Conservation (phyloP, 2,329 filamentous ascomycete genomes). For the Verticillium nonalfalfae region DNA sequence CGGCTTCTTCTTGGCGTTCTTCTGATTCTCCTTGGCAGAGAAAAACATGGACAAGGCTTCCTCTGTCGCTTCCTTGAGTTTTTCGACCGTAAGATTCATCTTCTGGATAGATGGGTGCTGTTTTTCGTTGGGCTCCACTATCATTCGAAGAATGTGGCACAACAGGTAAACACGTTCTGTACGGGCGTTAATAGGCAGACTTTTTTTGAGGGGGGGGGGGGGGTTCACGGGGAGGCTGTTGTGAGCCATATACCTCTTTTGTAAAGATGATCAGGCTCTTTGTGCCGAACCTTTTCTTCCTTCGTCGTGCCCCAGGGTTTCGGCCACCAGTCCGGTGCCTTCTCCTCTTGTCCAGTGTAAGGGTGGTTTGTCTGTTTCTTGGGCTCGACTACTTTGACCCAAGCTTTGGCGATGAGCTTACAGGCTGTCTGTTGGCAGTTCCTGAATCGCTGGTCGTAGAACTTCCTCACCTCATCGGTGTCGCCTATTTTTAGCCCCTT, state of each 20-base stretch:
- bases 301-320: conserved; percentile 43
- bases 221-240: too few relatives aligned
- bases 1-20: conserved; percentile 47
- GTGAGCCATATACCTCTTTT: conserved; percentile 48
- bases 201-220: too few relatives aligned
- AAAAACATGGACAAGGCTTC: conserved; percentile 55
- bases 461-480: conserved; percentile 45
- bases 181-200: conserved; percentile 4
- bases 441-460: conserved; percentile 57
- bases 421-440: conserved; percentile 65
- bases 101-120: conserved; percentile 48
- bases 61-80: conserved; percentile 51
- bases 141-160: conserved; percentile 53
- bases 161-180: conserved; percentile 54
- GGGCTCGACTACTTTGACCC: conserved; percentile 69
- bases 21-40: conserved; percentile 43
- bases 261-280: conserved; percentile 67
- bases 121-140: conserved; percentile 41
- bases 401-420: conserved; percentile 68
- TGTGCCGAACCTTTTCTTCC: conserved; percentile 55
- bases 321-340: conserved; percentile 63
- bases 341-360: conserved; percentile 59
- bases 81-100: conserved; percentile 44
- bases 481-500: conserved; percentile 47
- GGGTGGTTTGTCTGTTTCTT: conserved; percentile 73